phyloP scores from a whole-genome alignment of 169 alveolate genomes.

The Plasmodium vivax region DNA sequence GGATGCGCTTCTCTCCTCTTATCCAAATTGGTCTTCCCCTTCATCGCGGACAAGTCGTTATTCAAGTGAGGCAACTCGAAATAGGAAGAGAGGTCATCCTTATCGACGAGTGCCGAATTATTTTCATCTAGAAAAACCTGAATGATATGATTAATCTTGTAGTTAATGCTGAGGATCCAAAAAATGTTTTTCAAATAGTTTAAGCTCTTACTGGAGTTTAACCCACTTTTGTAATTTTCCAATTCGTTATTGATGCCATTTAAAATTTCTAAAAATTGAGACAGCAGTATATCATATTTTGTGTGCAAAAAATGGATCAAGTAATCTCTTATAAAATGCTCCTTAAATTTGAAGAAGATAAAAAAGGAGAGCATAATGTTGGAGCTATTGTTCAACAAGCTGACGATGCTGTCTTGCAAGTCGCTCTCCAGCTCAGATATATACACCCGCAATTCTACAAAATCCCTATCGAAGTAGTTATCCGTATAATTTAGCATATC shows the following conservation, averaged over 20 bases:
- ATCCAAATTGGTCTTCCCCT: not conserved
- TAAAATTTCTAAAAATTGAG: constrained; percentile 56
- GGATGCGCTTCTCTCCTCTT: not conserved
- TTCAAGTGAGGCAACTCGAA: constrained; percentile 42
- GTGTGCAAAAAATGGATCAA: constrained; percentile 36
- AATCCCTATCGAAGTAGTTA: constrained; percentile 96
- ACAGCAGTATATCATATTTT: constrained; percentile 52
- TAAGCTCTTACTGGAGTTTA: constrained; percentile 43
- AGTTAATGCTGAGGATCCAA: constrained; percentile 72
- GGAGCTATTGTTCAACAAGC: constrained; percentile 90
- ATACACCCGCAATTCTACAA: constrained; percentile 95
- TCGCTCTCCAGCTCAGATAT: constrained; percentile 87
- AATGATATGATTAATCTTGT: constrained; percentile 62
- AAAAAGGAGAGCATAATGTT: constrained; percentile 90
- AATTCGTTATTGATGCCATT: constrained; percentile 55
- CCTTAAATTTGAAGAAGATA: constrained; percentile 64
- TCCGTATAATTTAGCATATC: constrained; percentile 93
- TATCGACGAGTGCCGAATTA: not conserved
- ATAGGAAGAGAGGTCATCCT: constrained; percentile 14
- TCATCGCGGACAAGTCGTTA: not conserved
- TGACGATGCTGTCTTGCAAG: constrained; percentile 83
- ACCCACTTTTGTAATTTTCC: constrained; percentile 51
- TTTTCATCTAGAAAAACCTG: constrained; percentile 52
- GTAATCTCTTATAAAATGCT: constrained; percentile 49
- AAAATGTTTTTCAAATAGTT: constrained; percentile 71